Evolutionary conservation across 306 rosid species (phyloP).

Genomic region (Casuarina equisetifolia): DNA sequence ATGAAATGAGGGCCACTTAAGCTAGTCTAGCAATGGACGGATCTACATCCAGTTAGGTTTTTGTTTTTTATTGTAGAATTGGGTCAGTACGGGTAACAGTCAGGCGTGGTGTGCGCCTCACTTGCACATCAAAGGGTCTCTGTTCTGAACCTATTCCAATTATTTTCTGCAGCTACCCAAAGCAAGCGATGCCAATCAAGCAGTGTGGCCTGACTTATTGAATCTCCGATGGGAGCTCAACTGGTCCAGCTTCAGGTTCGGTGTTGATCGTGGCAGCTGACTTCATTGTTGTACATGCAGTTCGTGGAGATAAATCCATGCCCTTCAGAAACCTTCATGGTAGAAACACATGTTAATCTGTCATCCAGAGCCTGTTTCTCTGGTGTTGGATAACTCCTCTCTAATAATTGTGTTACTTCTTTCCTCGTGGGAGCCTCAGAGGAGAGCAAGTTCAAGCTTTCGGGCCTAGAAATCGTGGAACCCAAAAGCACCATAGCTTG

Average conservation of each 20-base stretch:
- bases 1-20: constrained; percentile 30
- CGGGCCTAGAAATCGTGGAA: no score
- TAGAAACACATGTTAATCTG: no score
- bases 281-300: neutral
- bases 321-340: no score
- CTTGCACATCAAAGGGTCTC: constrained; percentile 37
- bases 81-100: constrained; percentile 34
- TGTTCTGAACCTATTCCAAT: constrained; percentile 26
- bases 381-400: no score
- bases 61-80: constrained; percentile 40
- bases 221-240: constrained; percentile 34
- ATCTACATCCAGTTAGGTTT: constrained; percentile 32
- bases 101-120: constrained; percentile 37
- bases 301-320: no score
- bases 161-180: constrained; percentile 42
- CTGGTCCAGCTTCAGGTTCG: constrained; percentile 45
- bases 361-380: no score
- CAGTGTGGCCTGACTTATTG: constrained; percentile 12
- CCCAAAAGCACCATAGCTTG: no score
- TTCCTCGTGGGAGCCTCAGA: no score
- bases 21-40: constrained; percentile 26
- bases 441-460: no score
- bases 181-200: constrained; percentile 34
- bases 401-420: no score
- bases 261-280: neutral